phyloP scores from a whole-genome alignment of 1,139 yeast genomes.

The Hemisphaericaspora subhashii region DNA sequence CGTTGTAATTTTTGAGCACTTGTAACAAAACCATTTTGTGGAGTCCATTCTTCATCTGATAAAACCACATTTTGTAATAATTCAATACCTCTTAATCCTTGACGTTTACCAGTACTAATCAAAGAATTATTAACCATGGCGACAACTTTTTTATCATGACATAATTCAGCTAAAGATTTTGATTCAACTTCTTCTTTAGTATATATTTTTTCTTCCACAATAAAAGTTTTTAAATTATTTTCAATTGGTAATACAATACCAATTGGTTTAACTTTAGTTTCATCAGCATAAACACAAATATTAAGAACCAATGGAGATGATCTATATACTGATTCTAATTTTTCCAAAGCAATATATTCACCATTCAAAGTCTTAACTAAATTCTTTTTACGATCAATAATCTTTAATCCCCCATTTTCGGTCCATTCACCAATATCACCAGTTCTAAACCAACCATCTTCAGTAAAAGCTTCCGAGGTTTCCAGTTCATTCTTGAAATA shows the following conservation, averaged over 20 bases:
- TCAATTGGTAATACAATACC: conserved; percentile 88
- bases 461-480: conserved; percentile 76
- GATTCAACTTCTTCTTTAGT: conserved; percentile 49
- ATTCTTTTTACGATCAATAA: conserved; percentile 95
- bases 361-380: conserved; percentile 95
- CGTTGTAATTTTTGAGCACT: conserved; percentile 97
- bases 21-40: conserved; percentile 90
- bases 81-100: conserved; percentile 86
- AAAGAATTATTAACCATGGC: conserved; percentile 59
- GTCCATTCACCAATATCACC: conserved; percentile 99
- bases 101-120: conserved; percentile 71
- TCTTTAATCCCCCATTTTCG: conserved; percentile 68
- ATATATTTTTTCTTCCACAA: conserved; percentile 56
- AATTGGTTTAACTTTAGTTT: conserved; percentile 80
- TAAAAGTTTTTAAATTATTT: conserved; percentile 52
- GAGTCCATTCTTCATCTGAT: conserved; percentile 95
- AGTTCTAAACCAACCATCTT: conserved; percentile 90
- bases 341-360: conserved; percentile 96
- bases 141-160: conserved; percentile 58
- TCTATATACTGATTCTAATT: conserved; percentile 83
- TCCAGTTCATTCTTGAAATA: conserved; percentile 85
- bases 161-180: conserved; percentile 44
- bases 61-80: conserved; percentile 76
- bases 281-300: conserved; percentile 93
- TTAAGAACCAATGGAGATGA: conserved; percentile 75